Base-by-base conservation (phyloP, 2,329 filamentous ascomycete species). In the Penicillium italicum region DNA sequence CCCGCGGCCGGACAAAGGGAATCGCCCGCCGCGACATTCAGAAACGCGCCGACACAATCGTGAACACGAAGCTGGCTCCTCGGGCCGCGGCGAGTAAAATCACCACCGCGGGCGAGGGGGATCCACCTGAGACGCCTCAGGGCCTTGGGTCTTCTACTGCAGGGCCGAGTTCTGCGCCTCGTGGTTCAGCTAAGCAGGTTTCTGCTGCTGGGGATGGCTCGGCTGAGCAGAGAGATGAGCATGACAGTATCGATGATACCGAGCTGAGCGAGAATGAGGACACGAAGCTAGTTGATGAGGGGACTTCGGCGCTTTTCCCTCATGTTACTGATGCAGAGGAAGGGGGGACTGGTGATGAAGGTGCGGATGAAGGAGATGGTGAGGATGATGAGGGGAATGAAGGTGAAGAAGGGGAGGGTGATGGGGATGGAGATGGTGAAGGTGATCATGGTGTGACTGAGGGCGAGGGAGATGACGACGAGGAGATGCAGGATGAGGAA, bases 231-330 rank as follows among this genome's bases (percentile, higher is more conserved):
- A 49, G 45, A 12, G 26, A 51, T 36, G 54, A 85, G 8, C 82
- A 86, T 57, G 85, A 87, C 57, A 86, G 82, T 38, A 85, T 83
- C 0, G 85, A 88, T 52, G 86, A 89, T 69, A 88, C 85, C 65
- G 86, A 88, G 59, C 75, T 89, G 0, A 88, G 85, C 50, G 86
- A 89, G 58, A 81, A 85, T 10, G 71, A 74, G 42, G 72, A 72
- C n/a, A 66, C 69, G 36, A 70, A 66, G 37, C 56, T 69, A 4
- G 61, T 66, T 16, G 72, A 65, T 20, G 62, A 69, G n/a, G 57
- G 62, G 20, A 49, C 37, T 1, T 68, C 66, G 1, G 33, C 28
- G 8, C 47, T 55, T 40, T 55, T 51, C 47, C 53, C 53, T 34
- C 53, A 53, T 16, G 62, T 63, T 37, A 55, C 53, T 31, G 67